Evolutionary conservation across 805 yeast species (phyloP), one percentile per base, ranked within the genome.

Genomic region (Maudiozyma pseudohumilis): DNA sequence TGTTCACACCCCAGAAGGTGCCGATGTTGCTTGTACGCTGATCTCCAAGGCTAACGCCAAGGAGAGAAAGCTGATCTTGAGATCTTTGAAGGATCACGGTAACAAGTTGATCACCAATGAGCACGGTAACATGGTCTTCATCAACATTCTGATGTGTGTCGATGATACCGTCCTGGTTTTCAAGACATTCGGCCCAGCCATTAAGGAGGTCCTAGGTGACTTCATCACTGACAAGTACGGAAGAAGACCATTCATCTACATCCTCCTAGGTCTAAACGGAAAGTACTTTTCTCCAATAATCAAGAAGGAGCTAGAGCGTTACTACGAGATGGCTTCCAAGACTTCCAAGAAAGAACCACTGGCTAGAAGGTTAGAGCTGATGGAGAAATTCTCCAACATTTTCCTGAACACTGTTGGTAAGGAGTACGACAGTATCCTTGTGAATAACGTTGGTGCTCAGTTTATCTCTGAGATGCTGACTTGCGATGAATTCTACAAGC

Each of bases 1-100:
- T 58, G 95, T 88, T 23, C 98, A 89, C 59, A 89, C 98, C 0
- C 80, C 79, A 38, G 96, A 88, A 59, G 98, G 98, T 48, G 67
- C 89, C 34, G 94, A 85, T 50, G 96, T 87, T 41, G 96, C 96
- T 1, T 77, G 83, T 50, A 72, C 77, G 22, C 68, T 84, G 44
- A 70, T 89, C 42, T 84, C 95, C 1, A 69, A 71, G 40, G 89
- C 96, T 24, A 81, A 68, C 46, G 96, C 97, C 19, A 89, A 89
- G 65, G 96, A 89, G 64, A 80, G 96, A 68, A 89, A 88, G 63
- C 56, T 59, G 35, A 74, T 89, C 39, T 66, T 88, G 44, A 83
- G 73, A 61, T 57, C 79, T 12, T 71, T 89, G 59, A 83, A 79
- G 55, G 72, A 72, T 23, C 95, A 86, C 61, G 80, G 78, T n/a